Percentiles rank a stretch among this genome's conserved stretches.
phyloP scores from a whole-genome alignment of 805 yeast species.

The Ogataea naganishii region DNA sequence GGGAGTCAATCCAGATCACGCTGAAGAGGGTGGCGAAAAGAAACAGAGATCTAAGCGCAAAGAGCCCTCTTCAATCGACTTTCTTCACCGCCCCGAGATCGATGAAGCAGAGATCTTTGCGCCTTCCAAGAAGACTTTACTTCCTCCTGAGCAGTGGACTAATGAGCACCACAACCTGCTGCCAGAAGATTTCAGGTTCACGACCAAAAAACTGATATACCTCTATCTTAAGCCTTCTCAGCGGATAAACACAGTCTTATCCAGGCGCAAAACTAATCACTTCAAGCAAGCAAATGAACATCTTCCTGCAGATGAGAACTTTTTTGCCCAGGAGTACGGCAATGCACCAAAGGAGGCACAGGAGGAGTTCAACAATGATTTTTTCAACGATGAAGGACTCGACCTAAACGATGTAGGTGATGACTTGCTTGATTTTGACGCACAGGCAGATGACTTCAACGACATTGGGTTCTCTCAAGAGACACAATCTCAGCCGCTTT shows the following conservation, averaged over 20 bases:
- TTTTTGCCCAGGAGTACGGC: constrained; percentile 35
- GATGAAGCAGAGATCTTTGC: constrained; percentile 19
- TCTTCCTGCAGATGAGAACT: constrained; percentile 40
- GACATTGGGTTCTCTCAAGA: constrained; percentile 26
- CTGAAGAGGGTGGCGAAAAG: constrained; percentile 4
- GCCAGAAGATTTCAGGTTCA: constrained; percentile 43
- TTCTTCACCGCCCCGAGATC: constrained; percentile 17
- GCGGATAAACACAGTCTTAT: constrained; percentile 18
- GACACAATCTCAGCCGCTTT: neutral
- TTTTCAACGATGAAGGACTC: constrained; percentile 12
- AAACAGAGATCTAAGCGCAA: constrained; percentile 22
- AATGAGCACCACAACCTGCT: constrained; percentile 20
- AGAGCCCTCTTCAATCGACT: constrained; percentile 14
- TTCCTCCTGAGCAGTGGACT: constrained; percentile 14
- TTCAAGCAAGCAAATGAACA: constrained; percentile 9
- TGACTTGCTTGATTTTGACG: constrained; percentile 27
- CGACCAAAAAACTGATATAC: constrained; percentile 37
- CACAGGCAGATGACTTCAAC: constrained; percentile 26
- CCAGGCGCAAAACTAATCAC: constrained; percentile 11
- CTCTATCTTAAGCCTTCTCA: constrained; percentile 36
- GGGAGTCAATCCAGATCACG: constrained; percentile 2
- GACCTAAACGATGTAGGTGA: constrained; percentile 17
- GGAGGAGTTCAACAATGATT: constrained; percentile 7
- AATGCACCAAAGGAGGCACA: constrained; percentile 5
- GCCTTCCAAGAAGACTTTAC: constrained; percentile 13